Evolutionary conservation across 306 rosid genomes (phyloP), one percentile per base, ranked within the genome.

Genomic region (Gleditsia sinensis): DNA sequence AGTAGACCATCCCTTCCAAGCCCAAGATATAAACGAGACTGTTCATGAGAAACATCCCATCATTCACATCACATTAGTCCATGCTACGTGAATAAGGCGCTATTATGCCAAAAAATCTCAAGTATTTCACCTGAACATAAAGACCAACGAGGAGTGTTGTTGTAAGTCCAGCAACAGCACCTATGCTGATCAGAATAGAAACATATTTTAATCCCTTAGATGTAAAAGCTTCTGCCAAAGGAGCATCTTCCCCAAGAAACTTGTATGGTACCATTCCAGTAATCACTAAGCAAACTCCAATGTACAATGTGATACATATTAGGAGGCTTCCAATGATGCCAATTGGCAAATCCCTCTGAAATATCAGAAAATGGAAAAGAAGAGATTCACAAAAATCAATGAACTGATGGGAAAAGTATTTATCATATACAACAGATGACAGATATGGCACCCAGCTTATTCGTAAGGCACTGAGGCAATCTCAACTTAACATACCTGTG

Each of bases 11-110:
- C 99, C 83, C 98, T 84, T 53, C 98, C 98, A 77, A 95, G 96
- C 76, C 99, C 99, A 71, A 92, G 99, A 87, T 95, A 95, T 45
- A 95, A 74, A 58, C 99, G 95, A 77, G 99, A 95, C 99, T 92
- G 92, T 60, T 67, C 85, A 88, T 36, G 66, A 81, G 63, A 82
- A 80, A 84, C 67, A 75, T 28, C 43, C 11, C 54, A 73, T 82
- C 39, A 82, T 56, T 74, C 42, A 69, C 43, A 14, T 45, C 19
- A 16, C 49, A 68, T 59, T 73, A 49, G 82, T 67, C 75, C 37
- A 48, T 45, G 72, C 73, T 48, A 85, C 32, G 37, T 36, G 32
- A 61, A 37, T 78, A 43, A 56, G 83, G 72, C 53, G 77, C n/a
- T 30, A 17, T 60, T 84, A 79, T 37, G 75, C 75, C 69, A 70